Base-by-base conservation (phyloP, 176 grass and related monocot species). In the Rhynchospora tenuis region DNA sequence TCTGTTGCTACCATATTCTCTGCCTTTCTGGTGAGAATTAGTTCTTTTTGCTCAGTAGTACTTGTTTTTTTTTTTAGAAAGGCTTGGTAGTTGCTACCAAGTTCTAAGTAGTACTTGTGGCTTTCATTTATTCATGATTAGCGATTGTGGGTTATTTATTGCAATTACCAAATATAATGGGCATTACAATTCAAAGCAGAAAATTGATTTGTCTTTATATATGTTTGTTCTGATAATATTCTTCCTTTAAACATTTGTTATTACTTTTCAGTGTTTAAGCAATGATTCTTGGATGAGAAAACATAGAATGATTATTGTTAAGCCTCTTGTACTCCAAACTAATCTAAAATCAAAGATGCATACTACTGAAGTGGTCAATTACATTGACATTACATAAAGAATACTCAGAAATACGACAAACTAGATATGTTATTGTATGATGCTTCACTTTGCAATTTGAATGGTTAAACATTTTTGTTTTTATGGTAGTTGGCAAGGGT, bases 1-100 rank as follows among this genome's bases (percentile, higher is more conserved):
- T 99, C 93, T 33, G 88, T 99, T 77, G 96, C 97, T 80, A 96
- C 93, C 81, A 90, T 99, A 80, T 80, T 99, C 45, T 93, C 91
- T 85, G 97, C 97, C 27, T 99, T 99, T 85, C 71, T 96, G 91
- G 97, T 99, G 66, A 95, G 84, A 86, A 83, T 51, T 72, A 64
- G 73, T 24, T 28, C 59, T 79, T 79, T 56, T 55, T 55, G n/a
- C 45, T 26, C 71, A 26, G 11, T 12, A 27, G 6, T 8, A 51
- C 9, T 51, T 74, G 38, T 74, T 27, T n/a, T 15, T 74, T 38
- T 24, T 27, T 12, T n/a, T n/a, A n/a, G n/a, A n/a, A n/a, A n/a
- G n/a, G n/a, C n/a, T n/a, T n/a, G n/a, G n/a, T n/a, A n/a, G n/a
- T n/a, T n/a, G n/a, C n/a, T n/a, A n/a, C n/a, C n/a, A n/a, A n/a